A percentile compares a stretch with the other conserved stretches of the same genome.
Evolutionary conservation across 2,329 filamentous ascomycete species (phyloP).

Genomic region (Plectosphaerella plurivora): DNA sequence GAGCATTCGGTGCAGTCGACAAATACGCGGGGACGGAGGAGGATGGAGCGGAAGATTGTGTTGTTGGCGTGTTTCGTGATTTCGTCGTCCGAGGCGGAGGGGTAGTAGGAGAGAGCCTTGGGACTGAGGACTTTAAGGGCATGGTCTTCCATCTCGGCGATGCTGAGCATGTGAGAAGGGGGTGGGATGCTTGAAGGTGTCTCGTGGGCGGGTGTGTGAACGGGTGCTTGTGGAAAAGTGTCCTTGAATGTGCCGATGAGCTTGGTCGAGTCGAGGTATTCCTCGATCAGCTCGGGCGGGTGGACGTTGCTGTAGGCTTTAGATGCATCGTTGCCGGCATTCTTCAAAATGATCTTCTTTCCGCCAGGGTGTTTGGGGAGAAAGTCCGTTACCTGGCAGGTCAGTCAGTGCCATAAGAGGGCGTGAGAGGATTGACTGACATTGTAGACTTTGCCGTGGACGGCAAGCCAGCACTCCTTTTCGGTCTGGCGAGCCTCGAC

Average conservation of each 20-base stretch:
- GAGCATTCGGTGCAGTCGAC: constrained; percentile 72
- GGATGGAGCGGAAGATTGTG: constrained; percentile 66
- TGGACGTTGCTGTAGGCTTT: constrained; percentile 85
- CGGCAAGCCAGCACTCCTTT: constrained; percentile 78
- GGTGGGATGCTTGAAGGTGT: constrained; percentile 30
- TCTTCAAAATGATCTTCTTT: constrained; percentile 71
- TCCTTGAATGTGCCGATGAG: constrained; percentile 67
- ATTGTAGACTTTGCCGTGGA: constrained; percentile 82
- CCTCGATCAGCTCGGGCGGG: constrained; percentile 73
- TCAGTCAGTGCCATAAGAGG: neutral
- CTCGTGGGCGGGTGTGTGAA: neutral
- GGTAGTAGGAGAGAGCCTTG: constrained; percentile 88
- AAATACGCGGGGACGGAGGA: constrained; percentile 77
- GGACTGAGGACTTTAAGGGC: constrained; percentile 68
- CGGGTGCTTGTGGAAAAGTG: constrained; percentile 8
- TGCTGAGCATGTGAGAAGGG: constrained; percentile 66
- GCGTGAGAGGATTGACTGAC: constrained; percentile 38
- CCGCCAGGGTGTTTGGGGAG: constrained; percentile 74
- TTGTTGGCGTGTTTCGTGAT: constrained; percentile 73
- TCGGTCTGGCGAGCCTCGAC: constrained; percentile 71
- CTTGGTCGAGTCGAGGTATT: constrained; percentile 64
- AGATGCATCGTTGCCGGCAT: constrained; percentile 77
- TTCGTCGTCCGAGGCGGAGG: constrained; percentile 74
- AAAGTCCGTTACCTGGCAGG: constrained; percentile 50
- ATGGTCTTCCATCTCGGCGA: constrained; percentile 74